Conservation (phyloP, 2,329 filamentous ascomycete species). For the Amylocarpus encephaloides region DNA sequence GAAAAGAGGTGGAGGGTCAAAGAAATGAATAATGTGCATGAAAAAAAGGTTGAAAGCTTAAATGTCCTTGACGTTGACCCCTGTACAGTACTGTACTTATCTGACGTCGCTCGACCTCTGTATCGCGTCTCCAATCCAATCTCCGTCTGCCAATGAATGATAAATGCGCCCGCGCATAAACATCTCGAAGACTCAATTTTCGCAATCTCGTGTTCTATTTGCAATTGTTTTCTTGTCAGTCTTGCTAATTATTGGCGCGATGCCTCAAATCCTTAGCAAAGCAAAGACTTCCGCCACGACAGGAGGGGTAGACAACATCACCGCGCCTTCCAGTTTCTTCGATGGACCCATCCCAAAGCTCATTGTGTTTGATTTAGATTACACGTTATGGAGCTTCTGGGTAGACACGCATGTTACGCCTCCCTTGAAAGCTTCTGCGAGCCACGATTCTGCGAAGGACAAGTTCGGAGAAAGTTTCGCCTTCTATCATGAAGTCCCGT, state of each 20-base stretch:
- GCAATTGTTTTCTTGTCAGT: neutral
- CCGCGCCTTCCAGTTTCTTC: conserved; percentile 23
- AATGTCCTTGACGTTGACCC: neutral
- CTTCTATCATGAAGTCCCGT: conserved; percentile 66
- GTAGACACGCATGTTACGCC: conserved; percentile 84
- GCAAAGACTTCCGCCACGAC: neutral
- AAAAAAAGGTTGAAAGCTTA: neutral
- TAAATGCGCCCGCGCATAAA: neutral
- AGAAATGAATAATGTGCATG: neutral
- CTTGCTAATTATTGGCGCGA: conserved; percentile 12
- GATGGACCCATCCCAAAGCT: conserved; percentile 44
- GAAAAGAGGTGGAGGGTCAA: neutral
- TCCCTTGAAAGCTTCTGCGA: conserved; percentile 52
- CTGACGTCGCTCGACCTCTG: neutral
- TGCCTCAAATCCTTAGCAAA: conserved; percentile 25
- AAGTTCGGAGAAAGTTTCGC: conserved; percentile 58
- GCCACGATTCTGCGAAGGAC: conserved; percentile 43
- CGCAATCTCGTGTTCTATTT: neutral
- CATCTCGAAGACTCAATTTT: neutral
- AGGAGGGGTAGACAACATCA: conserved; percentile 6
- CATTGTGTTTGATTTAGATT: conserved; percentile 92
- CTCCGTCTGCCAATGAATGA: too few species aligned
- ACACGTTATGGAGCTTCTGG: conserved; percentile 99
- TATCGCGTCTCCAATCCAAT: too few species aligned
- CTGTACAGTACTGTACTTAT: too few species aligned